Conservation (phyloP, 2,329 filamentous ascomycete species). For the Akanthomyces uredinophilus region DNA sequence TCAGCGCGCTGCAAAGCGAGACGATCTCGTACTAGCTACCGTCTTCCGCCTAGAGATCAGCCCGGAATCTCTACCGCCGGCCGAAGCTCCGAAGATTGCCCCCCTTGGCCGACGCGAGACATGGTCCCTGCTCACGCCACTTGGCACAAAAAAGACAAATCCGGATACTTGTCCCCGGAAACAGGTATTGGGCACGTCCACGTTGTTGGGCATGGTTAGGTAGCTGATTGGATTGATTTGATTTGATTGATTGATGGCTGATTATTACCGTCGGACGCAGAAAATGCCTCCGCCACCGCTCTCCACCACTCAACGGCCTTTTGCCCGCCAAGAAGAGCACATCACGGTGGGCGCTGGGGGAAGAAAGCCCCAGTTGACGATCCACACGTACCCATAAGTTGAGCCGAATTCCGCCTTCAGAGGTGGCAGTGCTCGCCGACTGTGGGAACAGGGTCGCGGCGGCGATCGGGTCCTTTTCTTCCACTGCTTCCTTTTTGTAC, state of each 20-base stretch:
- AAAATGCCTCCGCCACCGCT: neutral
- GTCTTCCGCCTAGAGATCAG: neutral
- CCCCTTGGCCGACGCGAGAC: neutral
- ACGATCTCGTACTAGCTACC: neutral
- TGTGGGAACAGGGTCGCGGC: neutral
- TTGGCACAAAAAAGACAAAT: neutral
- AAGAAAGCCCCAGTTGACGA: neutral
- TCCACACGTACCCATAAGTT: slow-evolving; percentile 5
- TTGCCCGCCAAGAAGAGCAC: neutral
- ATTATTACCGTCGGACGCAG: neutral
- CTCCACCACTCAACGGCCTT: neutral
- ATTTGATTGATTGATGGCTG: slow-evolving; percentile 2
- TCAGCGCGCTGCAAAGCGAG: neutral
- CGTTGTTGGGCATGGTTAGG: neutral
- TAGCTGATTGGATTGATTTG: slow-evolving; percentile 13
- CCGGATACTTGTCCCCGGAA: neutral
- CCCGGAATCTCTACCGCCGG: neutral
- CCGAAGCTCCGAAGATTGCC: neutral
- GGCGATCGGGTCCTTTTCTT: neutral
- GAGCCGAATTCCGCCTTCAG: slow-evolving; percentile 4
- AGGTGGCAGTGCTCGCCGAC: slow-evolving; percentile 4
- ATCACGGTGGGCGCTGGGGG: neutral
- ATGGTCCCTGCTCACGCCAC: neutral
- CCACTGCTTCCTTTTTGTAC: too few relatives aligned
- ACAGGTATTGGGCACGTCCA: neutral